A percentile compares a stretch with the other conserved stretches of the same genome.
phyloP scores from a whole-genome alignment of 306 rosid species.

The Abrus precatorius region DNA sequence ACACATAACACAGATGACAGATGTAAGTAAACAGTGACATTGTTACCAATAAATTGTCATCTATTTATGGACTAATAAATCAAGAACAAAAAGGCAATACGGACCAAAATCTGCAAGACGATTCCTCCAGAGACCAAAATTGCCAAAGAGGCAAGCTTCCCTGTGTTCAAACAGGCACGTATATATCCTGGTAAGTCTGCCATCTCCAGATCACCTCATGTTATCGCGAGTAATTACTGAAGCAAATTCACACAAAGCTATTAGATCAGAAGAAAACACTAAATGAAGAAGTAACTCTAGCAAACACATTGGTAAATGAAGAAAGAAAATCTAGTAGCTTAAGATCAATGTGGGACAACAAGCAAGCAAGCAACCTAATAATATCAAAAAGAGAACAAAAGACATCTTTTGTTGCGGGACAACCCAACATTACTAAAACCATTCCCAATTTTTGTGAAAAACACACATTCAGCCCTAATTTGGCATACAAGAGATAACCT shows the following conservation, averaged over 20 bases:
- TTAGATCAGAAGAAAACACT: constrained; percentile 14
- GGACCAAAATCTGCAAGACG: constrained; percentile 86
- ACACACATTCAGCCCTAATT: constrained; percentile 9
- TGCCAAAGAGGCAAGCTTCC: constrained; percentile 80
- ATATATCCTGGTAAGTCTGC: constrained; percentile 81
- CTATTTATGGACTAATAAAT: constrained; percentile 14
- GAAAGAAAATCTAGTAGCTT: constrained; percentile 15
- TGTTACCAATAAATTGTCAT: constrained; percentile 17
- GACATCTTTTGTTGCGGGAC: not conserved
- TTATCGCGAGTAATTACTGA: constrained; percentile 56
- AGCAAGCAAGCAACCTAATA: not conserved
- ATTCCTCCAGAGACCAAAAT: constrained; percentile 89
- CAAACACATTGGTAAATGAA: not conserved
- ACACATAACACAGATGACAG: constrained; percentile 30
- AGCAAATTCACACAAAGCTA: constrained; percentile 20
- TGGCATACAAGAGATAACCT: constrained; percentile 2
- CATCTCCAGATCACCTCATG: constrained; percentile 76
- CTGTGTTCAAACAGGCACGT: constrained; percentile 73
- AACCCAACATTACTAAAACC: constrained; percentile 25
- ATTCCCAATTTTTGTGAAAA: not conserved
- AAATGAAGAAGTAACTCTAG: constrained; percentile 12
- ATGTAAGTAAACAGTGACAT: constrained; percentile 36
- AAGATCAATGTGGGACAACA: constrained; percentile 9
- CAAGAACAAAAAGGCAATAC: constrained; percentile 48
- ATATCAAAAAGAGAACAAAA: not conserved